Base-by-base conservation (phyloP, 2,329 filamentous ascomycete genomes). In the Chlorencoelia australis region DNA sequence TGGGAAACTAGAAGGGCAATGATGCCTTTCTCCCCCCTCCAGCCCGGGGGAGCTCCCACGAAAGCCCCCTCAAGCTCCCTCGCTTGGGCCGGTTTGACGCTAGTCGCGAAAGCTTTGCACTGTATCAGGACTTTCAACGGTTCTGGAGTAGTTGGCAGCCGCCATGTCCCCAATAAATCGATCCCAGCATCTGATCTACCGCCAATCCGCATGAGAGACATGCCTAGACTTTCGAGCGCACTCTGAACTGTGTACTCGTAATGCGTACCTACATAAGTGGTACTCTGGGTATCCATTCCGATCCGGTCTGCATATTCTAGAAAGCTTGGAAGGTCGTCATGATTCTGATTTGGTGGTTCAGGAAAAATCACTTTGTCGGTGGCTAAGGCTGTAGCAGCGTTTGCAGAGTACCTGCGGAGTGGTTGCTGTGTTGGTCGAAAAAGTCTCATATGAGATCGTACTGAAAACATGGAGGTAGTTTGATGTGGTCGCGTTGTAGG, bases 21-120 rank as follows among this genome's bases (percentile, higher is more conserved):
- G 5, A 82, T 75, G 10, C 71, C 68, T 2, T 27, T 20, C 11
- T 65, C 56, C 0, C 71, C 73, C 35, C 75, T 67, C 82, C 83
- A 94, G 0, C 79, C 80, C 0, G 69, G 62, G 1, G 86, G 87
- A 5, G 83, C 82, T 9, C 76, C 78, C 1, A 69, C 68, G 52
- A 91, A 82, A 0, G 85, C 75, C 3, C 89, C 89, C 53, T 86
- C 82, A 3, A 89, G 68, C 60, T 89, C 83, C n/a, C 83, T 72
- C 7, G 85, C 61, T 30, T 75, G 63, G 20, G 67, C 61, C 1
- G 83, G 82, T 3, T 48, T 50, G 0, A 73, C 66, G 30, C 65
- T 63, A 39, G 63, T 60, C 13, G 63, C 55, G 10, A 70, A 64
- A 1, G 68, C 72, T 57, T 89, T 91, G 66, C 84, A 89, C 56